A percentile compares a stretch with the other conserved stretches of the same genome.
Conservation (phyloP, 345 rosid species). For the Eucalyptus marginata region DNA sequence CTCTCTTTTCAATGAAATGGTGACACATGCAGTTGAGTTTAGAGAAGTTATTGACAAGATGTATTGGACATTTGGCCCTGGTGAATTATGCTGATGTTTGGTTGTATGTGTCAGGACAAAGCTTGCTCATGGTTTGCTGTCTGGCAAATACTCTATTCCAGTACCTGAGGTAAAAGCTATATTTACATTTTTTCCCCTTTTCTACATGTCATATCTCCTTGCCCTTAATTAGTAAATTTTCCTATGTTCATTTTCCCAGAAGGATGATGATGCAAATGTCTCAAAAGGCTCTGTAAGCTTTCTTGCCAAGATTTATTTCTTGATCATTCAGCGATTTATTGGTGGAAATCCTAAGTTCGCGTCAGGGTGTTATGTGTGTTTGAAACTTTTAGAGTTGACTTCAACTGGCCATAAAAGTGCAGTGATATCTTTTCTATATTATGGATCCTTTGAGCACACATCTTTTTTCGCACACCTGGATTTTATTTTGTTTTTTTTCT, state of each 20-base stretch:
- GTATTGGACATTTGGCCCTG: background rate
- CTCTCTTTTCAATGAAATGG: background rate
- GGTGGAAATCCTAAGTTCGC: background rate
- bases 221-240: background rate
- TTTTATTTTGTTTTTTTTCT: background rate
- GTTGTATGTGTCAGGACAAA: constrained; percentile 58
- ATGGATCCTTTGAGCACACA: background rate
- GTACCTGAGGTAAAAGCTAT: constrained; percentile 40
- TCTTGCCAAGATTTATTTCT: constrained; percentile 3
- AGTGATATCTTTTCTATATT: background rate
- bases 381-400: background rate
- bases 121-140: constrained; percentile 91
- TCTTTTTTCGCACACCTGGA: background rate
- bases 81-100: background rate
- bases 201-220: background rate
- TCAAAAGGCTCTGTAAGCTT: constrained; percentile 11
- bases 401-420: background rate
- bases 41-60: background rate
- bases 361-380: background rate
- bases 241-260: constrained; percentile 21
- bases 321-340: background rate
- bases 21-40: background rate
- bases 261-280: constrained; percentile 21
- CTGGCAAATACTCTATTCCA: constrained; percentile 88
- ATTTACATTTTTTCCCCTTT: background rate